Evolutionary conservation across 75 land plant species (phyloP), one percentile per base, ranked within the genome.

Genomic region (Isoetes taiwanensis): DNA sequence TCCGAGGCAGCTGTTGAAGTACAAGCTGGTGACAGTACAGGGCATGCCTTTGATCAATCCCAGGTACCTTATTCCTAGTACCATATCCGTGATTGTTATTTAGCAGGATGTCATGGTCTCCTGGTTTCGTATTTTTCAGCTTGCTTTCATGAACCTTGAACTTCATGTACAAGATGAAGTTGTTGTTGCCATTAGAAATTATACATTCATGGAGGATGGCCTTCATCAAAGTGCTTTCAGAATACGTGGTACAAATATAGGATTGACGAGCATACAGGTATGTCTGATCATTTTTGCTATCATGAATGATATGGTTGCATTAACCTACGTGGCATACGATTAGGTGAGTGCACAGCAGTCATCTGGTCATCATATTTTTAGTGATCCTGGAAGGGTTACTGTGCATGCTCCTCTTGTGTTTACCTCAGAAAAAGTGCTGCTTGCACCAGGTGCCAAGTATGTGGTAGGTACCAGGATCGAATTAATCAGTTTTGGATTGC

Each of bases 391-490:
- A 16, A 81, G 71, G 62, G 76, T 87, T 35, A 81, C 81, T 68
- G 95, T 93, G 5, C 87, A 87, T 74, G 78, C 74, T 35, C 83
- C 81, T 32, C 80, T 85, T 27, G 48, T 37, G 30, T 54, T 93
- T 3, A 73, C 76, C 42, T 95, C 98, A 1, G 50, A 61, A 10
- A 61, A 73, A 34, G 61, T 93, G 29, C 76, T 79, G 43, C 82
- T 93, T 46, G 72, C 71, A 21, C 98, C 98, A 12, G 98, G 98
- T 58, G 83, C 89, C 52, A 74, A 79, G 19, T 84, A 71, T 62
- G 56, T 76, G 80, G 96, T 90, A 72, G 29, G 68, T 64, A 37
- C 11, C 30, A n/a, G n/a, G n/a, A n/a, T n/a, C n/a, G n/a, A n/a
- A n/a, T n/a, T n/a, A n/a, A n/a, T n/a, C n/a, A n/a, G n/a, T 17